Conservation (phyloP, 495 filamentous ascomycete species). For the Penicillium arizonense region DNA sequence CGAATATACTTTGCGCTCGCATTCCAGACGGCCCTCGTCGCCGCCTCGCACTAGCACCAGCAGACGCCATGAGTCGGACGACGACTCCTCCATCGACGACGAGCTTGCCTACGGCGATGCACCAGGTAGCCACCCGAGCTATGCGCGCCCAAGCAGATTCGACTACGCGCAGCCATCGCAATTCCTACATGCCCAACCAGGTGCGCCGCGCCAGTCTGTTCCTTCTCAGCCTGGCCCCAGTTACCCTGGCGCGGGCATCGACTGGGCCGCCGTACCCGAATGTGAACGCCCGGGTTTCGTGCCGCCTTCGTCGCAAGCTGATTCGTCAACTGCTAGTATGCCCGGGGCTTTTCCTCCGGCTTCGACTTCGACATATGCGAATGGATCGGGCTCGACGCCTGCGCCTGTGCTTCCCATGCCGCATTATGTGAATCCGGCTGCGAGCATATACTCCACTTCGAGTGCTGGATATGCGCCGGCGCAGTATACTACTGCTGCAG, state of each 20-base stretch:
- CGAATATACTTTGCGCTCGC: constrained; percentile 18
- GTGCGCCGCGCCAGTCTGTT: constrained; percentile 12
- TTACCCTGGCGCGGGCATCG: not conserved
- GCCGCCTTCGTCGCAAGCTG: constrained; percentile 34
- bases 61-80: constrained; percentile 29
- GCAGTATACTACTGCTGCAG: constrained; percentile 30
- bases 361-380: constrained; percentile 19
- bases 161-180: constrained; percentile 48
- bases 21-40: constrained; percentile 24
- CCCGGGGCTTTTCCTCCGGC: constrained; percentile 40
- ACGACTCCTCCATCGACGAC: constrained; percentile 42
- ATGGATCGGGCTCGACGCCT: constrained; percentile 16
- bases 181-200: constrained; percentile 20
- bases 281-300: constrained; percentile 43
- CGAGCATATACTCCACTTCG: constrained; percentile 15
- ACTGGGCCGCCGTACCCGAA: constrained; percentile 41
- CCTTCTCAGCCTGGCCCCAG: constrained; percentile 10
- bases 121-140: constrained; percentile 40
- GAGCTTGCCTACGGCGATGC: constrained; percentile 40
- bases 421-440: constrained; percentile 23
- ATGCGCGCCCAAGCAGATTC: constrained; percentile 48
- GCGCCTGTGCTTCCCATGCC: constrained; percentile 21
- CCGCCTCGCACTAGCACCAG: constrained; percentile 15
- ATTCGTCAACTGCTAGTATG: constrained; percentile 21
- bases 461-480: constrained; percentile 18